Evolutionary conservation across 2,329 filamentous ascomycete species (phyloP), one percentile per base, ranked within the genome.

Genomic region (Diatrype stigma): DNA sequence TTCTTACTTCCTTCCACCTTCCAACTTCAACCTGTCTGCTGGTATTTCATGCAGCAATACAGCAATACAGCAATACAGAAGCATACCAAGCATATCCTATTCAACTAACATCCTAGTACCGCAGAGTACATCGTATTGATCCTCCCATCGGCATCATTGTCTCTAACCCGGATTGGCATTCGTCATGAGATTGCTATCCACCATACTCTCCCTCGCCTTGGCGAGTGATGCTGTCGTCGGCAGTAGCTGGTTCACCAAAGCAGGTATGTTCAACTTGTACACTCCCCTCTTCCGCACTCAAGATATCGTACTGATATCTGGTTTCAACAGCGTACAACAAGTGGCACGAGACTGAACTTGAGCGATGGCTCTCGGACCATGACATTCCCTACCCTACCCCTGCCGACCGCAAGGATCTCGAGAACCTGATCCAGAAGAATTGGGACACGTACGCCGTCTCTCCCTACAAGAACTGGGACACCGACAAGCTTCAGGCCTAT

Each of bases 271-370:
- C 58, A 23, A n/a, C n/a, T n/a, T n/a, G n/a, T 44, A 28, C 47
- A 14, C 50, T 51, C 28, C 45, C 47, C 52, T 53, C 32, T 37
- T 51, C 44, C 8, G 22, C 23, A 16, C 17, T 10, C 44, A 46
- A 50, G 45, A 38, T 17, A 30, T n/a, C 35, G 51, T 30, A 30
- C 59, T 69, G 54, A 70, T 53, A 56, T 49, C 42, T 48, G 50
- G 53, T 57, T 66, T 53, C 56, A 60, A 46, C 65, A 96, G 93
- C 87, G 16, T 97, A 97, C 79, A 96, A 97, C 75, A 96, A 94
- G 70, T 99, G 94, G 94, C 93, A 97, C 64, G 87, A 97, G 77
- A 96, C 90, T 21, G 94, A 99, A 79, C 84, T 99, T 28, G 93
- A 99, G 76, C 84, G 92, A 64, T 99, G 94, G 94, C 84, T 99